Percentiles rank a stretch among this genome's conserved stretches.
phyloP scores from a whole-genome alignment of 768 basidiomycete genomes.

The Pluteus cervinus region DNA sequence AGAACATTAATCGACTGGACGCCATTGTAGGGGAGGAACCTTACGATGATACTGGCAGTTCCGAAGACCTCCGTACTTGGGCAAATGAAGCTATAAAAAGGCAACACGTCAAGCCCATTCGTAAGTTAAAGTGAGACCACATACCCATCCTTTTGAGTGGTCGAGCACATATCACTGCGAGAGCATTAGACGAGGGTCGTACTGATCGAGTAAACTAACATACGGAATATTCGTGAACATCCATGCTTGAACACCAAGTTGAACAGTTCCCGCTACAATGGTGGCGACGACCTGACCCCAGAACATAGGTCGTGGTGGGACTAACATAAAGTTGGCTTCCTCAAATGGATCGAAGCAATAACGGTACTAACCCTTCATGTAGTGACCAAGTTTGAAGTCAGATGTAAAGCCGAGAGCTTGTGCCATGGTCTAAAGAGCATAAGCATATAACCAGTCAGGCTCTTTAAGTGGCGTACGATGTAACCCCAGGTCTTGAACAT shows the following conservation, averaged over 20 bases:
- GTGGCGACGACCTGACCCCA: constrained; percentile 48
- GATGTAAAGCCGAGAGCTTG: constrained; percentile 52
- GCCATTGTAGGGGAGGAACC: constrained; percentile 19
- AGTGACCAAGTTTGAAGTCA: constrained; percentile 69
- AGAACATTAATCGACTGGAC: constrained; percentile 6
- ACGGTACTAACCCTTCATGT: constrained; percentile 64
- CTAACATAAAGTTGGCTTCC: constrained; percentile 13
- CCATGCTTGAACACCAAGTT: constrained; percentile 59
- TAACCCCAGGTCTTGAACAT: constrained; percentile 63
- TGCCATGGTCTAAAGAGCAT: constrained; percentile 36
- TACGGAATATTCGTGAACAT: constrained; percentile 52
- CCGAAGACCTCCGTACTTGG: constrained; percentile 47
- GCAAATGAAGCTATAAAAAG: constrained; percentile 37
- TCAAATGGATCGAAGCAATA: constrained; percentile 1
- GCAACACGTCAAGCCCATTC: background rate
- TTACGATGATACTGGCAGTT: constrained; percentile 54
- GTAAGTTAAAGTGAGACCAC: background rate
- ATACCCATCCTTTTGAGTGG: constrained; percentile 38
- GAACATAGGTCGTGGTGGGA: constrained; percentile 58
- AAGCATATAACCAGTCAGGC: background rate
- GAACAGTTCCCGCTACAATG: constrained; percentile 55
- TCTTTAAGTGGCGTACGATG: constrained; percentile 21
- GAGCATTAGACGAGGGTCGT: constrained; percentile 1
- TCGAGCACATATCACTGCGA: constrained; percentile 39
- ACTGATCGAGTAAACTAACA: constrained; percentile 9